Conservation (phyloP, 2,329 filamentous ascomycete genomes). For the Endocalyx cinctus region DNA sequence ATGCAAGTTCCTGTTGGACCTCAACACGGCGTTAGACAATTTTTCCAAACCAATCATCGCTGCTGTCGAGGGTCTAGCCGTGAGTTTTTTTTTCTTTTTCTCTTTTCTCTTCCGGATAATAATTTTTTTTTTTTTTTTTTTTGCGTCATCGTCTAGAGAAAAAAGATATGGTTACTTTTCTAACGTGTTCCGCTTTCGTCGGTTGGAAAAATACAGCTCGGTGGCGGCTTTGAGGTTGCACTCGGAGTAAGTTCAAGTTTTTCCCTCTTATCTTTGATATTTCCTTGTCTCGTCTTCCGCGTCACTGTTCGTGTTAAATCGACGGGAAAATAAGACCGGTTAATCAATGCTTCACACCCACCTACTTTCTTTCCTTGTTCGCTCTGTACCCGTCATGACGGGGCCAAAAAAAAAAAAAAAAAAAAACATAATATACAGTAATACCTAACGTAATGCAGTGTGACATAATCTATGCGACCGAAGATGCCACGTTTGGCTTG, state of each 20-base stretch:
- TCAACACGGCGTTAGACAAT: conserved; percentile 30
- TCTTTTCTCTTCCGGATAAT: too few relatives aligned
- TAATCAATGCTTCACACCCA: too few relatives aligned
- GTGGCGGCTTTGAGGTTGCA: conserved; percentile 47
- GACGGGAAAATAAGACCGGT: too few relatives aligned
- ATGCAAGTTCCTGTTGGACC: conserved; percentile 33
- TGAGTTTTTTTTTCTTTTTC: conserved; percentile 30
- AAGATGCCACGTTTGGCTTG: conserved; percentile 82
- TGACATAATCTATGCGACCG: conserved; percentile 65
- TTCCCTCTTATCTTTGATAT: too few relatives aligned
- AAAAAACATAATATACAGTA: conserved; percentile 3
- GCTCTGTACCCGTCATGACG: neutral
- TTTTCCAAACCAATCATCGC: conserved; percentile 44
- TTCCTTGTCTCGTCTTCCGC: too few relatives aligned
- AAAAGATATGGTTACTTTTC: neutral
- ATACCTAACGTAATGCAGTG: too few relatives aligned
- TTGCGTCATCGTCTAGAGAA: neutral
- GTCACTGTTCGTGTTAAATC: too few relatives aligned
- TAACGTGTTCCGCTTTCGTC: conserved; percentile 1
- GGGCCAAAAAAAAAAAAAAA: neutral
- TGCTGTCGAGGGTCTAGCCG: conserved; percentile 46
- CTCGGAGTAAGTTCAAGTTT: conserved; percentile 36
- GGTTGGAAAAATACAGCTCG: conserved; percentile 31
- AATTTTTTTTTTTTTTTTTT: too few relatives aligned
- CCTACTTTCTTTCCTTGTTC: neutral